Conservation (phyloP, 2,329 filamentous ascomycete species). For the Scleromitrula shiraiana region DNA sequence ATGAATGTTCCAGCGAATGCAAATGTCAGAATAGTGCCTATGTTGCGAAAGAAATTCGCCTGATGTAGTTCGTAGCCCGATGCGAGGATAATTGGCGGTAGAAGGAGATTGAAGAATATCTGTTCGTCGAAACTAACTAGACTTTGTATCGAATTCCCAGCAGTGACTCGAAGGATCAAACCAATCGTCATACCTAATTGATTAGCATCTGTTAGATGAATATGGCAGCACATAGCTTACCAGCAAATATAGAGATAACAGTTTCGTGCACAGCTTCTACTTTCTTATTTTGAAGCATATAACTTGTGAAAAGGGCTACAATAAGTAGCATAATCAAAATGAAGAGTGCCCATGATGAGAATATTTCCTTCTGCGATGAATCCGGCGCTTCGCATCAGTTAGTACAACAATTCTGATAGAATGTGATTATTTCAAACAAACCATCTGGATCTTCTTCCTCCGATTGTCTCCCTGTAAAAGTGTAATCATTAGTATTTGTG, state of each 20-base stretch:
- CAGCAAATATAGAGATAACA: constrained; percentile 94
- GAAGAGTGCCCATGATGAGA: constrained; percentile 93
- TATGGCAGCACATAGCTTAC: constrained; percentile 35
- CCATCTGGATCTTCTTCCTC: constrained; percentile 27
- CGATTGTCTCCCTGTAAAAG: constrained; percentile 21
- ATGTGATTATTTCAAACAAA: constrained; percentile 9
- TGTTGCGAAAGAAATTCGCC: constrained; percentile 98
- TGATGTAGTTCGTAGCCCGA: constrained; percentile 97
- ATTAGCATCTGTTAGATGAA: not conserved
- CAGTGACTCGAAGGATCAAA: constrained; percentile 73
- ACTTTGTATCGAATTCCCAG: constrained; percentile 76
- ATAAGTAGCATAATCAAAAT: constrained; percentile 94
- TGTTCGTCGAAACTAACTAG: constrained; percentile 97
- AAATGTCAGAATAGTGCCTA: constrained; percentile 94
- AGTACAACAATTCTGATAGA: constrained; percentile 13
- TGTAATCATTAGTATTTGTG: constrained; percentile 16
- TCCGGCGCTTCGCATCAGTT: constrained; percentile 50
- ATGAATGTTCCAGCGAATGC: constrained; percentile 96
- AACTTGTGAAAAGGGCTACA: constrained; percentile 90
- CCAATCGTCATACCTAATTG: constrained; percentile 84
- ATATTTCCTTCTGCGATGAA: constrained; percentile 85
- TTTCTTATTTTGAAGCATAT: constrained; percentile 91
- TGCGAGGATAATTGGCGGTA: constrained; percentile 96
- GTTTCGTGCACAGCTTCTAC: constrained; percentile 98
- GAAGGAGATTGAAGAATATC: constrained; percentile 97